phyloP scores from a whole-genome alignment of 2,329 filamentous ascomycete species.

The Myriosclerotinia curreyana region DNA sequence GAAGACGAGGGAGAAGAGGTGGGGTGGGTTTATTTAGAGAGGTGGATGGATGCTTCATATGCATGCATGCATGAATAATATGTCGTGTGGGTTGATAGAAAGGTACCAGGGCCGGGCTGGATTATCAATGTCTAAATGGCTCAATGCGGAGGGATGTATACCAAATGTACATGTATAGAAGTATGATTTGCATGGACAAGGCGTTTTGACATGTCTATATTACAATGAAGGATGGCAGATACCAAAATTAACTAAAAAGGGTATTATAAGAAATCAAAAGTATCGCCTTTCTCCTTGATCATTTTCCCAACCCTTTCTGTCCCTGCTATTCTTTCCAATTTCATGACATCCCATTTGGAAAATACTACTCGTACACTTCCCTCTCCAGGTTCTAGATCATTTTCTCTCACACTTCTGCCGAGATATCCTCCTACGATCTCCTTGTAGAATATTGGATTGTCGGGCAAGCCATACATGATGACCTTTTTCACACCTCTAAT shows the following conservation, averaged over 20 bases:
- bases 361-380: conserved; percentile 66
- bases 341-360: conserved; percentile 84
- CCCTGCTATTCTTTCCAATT: conserved; percentile 84
- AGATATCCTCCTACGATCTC: conserved; percentile 72
- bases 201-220: conserved; percentile 18
- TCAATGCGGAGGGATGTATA: conserved; percentile 16
- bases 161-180: conserved; percentile 18
- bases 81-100: background rate
- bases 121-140: conserved; percentile 25
- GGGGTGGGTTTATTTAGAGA: conserved; percentile 19
- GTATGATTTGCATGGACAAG: conserved; percentile 21
- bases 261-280: conserved; percentile 84
- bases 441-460: conserved; percentile 78
- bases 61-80: conserved; percentile 10
- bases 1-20: conserved; percentile 19
- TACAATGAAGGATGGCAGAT: background rate
- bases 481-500: conserved; percentile 78
- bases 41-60: conserved; percentile 3
- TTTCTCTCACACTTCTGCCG: conserved; percentile 55
- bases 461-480: conserved; percentile 87
- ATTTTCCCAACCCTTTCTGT: conserved; percentile 77
- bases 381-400: conserved; percentile 54
- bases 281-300: conserved; percentile 80
- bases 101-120: background rate
- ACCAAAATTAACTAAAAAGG: conserved; percentile 8